Conservation (phyloP, 768 basidiomycete species). For the Mrakia blollopis region DNA sequence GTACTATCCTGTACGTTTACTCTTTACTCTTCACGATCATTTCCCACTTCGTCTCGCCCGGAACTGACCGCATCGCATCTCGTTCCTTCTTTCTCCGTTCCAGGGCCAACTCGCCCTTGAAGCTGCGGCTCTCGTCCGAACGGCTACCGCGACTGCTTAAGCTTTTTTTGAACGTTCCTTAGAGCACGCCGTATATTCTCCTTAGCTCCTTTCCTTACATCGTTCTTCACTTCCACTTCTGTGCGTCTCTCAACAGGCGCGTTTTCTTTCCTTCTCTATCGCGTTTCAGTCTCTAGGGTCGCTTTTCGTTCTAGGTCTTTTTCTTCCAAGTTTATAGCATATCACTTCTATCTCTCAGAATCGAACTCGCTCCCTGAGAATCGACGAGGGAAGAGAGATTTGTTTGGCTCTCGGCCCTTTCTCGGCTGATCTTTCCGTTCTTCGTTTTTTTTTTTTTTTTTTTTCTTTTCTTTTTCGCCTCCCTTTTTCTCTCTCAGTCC, state of each 20-base stretch:
- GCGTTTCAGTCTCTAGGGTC: too few species aligned
- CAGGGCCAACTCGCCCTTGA: constrained; percentile 3
- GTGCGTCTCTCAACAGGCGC: not conserved
- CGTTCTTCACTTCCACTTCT: not conserved
- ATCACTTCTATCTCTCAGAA: too few species aligned
- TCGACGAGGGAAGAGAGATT: too few species aligned
- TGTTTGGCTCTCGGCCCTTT: too few species aligned
- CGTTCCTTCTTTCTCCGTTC: not conserved
- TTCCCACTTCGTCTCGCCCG: not conserved
- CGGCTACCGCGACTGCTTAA: not conserved
- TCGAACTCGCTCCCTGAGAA: too few species aligned
- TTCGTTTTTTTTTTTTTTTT: too few species aligned
- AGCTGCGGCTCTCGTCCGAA: not conserved
- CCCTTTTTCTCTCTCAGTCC: too few species aligned
- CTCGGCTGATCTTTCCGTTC: too few species aligned
- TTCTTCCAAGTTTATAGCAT: too few species aligned
- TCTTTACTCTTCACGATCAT: not conserved
- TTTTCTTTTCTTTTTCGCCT: too few species aligned
- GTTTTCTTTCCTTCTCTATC: not conserved
- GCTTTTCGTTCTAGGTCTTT: too few species aligned
- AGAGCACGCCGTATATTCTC: not conserved
- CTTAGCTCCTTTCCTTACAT: not conserved
- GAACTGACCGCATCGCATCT: not conserved
- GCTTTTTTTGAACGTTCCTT: too few species aligned
- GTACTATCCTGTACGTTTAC: not conserved